These are phyloP conservation scores for Salix exigua DNA, from an alignment of 345 rosid species.

Conservation along the genomic window DNA sequence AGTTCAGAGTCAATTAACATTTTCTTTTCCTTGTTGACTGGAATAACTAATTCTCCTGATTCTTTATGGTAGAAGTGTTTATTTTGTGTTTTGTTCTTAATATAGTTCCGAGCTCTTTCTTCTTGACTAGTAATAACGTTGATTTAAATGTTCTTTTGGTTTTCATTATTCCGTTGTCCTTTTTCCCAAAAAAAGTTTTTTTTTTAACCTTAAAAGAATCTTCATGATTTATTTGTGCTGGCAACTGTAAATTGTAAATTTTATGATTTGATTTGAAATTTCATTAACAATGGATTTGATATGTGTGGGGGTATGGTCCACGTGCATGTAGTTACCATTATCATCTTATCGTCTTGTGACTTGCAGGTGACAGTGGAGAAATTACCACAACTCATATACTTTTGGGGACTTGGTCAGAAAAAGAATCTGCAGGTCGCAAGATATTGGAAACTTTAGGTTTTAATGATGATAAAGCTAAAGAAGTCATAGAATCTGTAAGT, in stretches of 20 bases:
- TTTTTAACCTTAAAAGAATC: not conserved
- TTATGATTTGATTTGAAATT: not conserved
- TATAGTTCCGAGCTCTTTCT: not conserved
- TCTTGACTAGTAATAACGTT: not conserved
- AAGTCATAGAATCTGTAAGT: conserved; percentile 63
- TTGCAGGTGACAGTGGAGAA: conserved; percentile 72
- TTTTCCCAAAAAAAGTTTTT: too few species aligned
- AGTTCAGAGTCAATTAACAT: conserved; percentile 1
- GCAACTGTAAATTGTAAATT: not conserved
- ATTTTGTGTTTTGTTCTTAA: not conserved
- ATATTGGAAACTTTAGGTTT: conserved; percentile 64
- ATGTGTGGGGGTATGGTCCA: not conserved
- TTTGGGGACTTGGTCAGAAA: conserved; percentile 77
- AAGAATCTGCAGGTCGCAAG: conserved; percentile 71
- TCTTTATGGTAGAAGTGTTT: not conserved
- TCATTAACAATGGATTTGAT: not conserved
- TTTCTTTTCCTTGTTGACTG: not conserved
- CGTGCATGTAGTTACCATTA: not conserved
- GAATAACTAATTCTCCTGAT: not conserved
- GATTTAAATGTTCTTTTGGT: not conserved
- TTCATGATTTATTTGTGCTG: not conserved
- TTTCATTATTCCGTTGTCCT: not conserved
- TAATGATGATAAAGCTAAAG: conserved; percentile 75
- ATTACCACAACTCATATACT: conserved; percentile 69
- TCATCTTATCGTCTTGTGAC: not conserved